Evolutionary conservation across 2,329 filamentous ascomycete genomes (phyloP).

Genomic region (Sporothrix inflata): DNA sequence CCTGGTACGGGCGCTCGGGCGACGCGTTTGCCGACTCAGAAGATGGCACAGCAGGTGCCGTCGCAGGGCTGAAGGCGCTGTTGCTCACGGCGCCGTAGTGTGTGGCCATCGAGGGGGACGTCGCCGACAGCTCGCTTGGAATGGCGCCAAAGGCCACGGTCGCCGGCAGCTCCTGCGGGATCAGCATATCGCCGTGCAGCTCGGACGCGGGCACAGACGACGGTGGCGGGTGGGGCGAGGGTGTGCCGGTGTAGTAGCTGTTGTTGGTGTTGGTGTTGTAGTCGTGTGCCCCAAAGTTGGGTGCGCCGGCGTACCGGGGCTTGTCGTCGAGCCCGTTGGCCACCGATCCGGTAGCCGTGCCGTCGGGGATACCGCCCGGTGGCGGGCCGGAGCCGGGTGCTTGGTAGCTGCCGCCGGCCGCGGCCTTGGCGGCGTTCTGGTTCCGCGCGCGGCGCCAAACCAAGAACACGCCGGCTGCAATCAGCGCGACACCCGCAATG

Average conservation of each 20-base stretch:
- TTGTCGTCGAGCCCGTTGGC: conserved; percentile 21
- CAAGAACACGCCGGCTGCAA: conserved; percentile 23
- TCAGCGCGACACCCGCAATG: conserved; percentile 25
- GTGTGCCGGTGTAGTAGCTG: conserved; percentile 9
- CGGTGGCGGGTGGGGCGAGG: neutral
- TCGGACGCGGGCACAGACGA: conserved; percentile 11
- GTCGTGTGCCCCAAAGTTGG: conserved; percentile 3
- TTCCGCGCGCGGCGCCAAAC: conserved; percentile 25
- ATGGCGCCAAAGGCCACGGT: neutral
- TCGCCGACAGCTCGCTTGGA: conserved; percentile 16
- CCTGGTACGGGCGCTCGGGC: conserved; percentile 3
- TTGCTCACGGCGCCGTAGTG: neutral
- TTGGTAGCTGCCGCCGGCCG: neutral
- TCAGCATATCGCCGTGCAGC: conserved; percentile 1
- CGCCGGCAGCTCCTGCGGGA: conserved; percentile 24
- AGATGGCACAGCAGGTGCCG: neutral
- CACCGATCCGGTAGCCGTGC: neutral
- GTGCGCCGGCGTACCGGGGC: conserved; percentile 10
- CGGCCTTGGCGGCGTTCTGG: conserved; percentile 1
- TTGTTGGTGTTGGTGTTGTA: conserved; percentile 8
- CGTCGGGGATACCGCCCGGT: neutral
- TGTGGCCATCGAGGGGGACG: neutral
- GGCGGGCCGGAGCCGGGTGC: conserved; percentile 1
- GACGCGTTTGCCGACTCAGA: neutral
- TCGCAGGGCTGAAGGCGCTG: neutral